These are phyloP conservation scores for Exserohilum rostratum DNA, from an alignment of 2,329 filamentous ascomycete species.

Conservation along the genomic window DNA sequence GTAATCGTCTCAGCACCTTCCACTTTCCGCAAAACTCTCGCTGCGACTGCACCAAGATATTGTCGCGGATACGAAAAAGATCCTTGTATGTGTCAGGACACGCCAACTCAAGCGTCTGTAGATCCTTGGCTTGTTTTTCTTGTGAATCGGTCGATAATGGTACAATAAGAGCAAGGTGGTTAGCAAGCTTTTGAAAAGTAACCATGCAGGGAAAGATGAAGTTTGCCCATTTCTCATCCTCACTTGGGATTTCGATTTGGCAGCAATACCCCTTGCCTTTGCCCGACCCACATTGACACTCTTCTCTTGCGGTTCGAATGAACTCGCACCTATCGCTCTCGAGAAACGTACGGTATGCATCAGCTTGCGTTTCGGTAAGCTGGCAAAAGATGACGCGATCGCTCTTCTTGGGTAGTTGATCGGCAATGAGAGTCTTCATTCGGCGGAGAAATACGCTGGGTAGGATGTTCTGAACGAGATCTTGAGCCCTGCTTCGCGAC, in stretches of 20 bases:
- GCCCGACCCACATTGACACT: constrained; percentile 72
- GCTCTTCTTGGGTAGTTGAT: constrained; percentile 92
- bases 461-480: constrained; percentile 84
- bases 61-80: constrained; percentile 76
- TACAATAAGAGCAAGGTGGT: constrained; percentile 88
- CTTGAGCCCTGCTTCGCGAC: constrained; percentile 80
- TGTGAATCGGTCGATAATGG: constrained; percentile 67
- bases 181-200: constrained; percentile 84
- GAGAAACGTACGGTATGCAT: constrained; percentile 85
- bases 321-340: constrained; percentile 71
- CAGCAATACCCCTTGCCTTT: constrained; percentile 86
- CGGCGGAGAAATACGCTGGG: constrained; percentile 89
- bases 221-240: constrained; percentile 70
- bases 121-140: constrained; percentile 79
- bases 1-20: constrained; percentile 84
- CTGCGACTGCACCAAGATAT: constrained; percentile 79
- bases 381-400: constrained; percentile 96
- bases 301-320: constrained; percentile 70
- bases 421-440: constrained; percentile 89
- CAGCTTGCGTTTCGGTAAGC: constrained; percentile 77
- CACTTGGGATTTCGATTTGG: constrained; percentile 58
- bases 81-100: constrained; percentile 76
- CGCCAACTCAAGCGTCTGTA: constrained; percentile 74
- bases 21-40: constrained; percentile 96
- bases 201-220: constrained; percentile 86